Conservation (phyloP, 164 flowering plant species). For the Berberis vulgaris region DNA sequence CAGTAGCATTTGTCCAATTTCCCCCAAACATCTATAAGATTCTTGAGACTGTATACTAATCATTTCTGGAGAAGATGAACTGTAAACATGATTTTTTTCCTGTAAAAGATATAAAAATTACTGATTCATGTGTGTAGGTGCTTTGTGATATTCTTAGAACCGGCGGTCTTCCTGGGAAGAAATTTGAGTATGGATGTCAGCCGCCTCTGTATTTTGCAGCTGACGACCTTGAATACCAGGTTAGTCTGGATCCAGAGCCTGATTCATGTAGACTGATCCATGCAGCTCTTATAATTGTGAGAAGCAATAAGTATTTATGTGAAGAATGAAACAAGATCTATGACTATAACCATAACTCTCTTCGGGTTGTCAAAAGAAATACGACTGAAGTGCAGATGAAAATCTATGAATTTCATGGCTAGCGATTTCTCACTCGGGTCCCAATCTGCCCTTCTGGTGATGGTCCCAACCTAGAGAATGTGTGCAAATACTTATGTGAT, state of each 20-base stretch:
- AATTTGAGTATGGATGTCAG: neutral
- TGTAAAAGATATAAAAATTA: too few relatives aligned
- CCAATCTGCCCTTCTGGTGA: too few relatives aligned
- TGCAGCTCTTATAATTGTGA: neutral
- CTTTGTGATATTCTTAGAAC: neutral
- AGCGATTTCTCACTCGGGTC: too few relatives aligned
- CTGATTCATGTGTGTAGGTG: neutral
- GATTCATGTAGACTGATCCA: neutral
- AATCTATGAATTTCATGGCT: too few relatives aligned
- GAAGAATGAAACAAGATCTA: too few relatives aligned
- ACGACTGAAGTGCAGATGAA: too few relatives aligned
- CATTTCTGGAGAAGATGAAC: neutral
- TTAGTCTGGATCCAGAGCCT: neutral
- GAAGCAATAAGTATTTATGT: too few relatives aligned
- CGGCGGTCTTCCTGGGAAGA: neutral
- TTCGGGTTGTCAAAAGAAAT: too few relatives aligned
- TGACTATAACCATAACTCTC: too few relatives aligned
- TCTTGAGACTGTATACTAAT: neutral
- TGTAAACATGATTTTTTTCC: neutral
- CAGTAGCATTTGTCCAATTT: neutral
- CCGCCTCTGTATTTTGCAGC: neutral
- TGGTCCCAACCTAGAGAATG: too few relatives aligned
- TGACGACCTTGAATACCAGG: neutral
- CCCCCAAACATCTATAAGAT: neutral
- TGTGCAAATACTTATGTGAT: too few relatives aligned